A percentile compares a stretch with the other conserved stretches of the same genome.
Evolutionary conservation across 108 stramenopile species (phyloP).

Genomic region (Phaeodactylum tricornutum): DNA sequence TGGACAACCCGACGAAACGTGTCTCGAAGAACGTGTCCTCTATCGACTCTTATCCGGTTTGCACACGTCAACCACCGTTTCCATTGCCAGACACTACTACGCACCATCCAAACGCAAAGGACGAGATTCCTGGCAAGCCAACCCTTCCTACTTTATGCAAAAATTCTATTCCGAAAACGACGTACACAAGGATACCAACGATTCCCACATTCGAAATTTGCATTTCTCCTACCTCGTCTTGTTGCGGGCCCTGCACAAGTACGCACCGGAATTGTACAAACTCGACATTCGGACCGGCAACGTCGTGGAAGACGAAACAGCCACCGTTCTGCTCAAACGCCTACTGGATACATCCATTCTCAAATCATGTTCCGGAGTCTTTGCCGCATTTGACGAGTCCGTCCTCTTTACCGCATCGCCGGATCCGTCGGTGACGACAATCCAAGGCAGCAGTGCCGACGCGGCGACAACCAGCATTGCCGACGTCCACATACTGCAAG

Average conservation of each 20-base stretch:
- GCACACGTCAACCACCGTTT: slow-evolving; percentile 81
- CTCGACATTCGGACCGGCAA: slow-evolving; percentile 77
- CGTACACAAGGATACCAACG: too few relatives aligned
- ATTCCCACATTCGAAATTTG: slow-evolving; percentile 84
- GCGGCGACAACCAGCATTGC: not conserved
- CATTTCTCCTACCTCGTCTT: slow-evolving; percentile 92
- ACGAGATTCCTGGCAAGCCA: slow-evolving; percentile 64
- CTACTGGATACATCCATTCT: slow-evolving; percentile 73
- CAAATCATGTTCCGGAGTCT: slow-evolving; percentile 62
- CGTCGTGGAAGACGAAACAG: slow-evolving; percentile 70
- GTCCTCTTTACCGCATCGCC: slow-evolving; percentile 72
- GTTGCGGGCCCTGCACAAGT: slow-evolving; percentile 79
- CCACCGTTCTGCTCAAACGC: slow-evolving; percentile 49
- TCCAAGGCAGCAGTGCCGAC: not conserved
- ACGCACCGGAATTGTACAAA: slow-evolving; percentile 54
- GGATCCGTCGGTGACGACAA: too few relatives aligned
- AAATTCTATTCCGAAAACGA: slow-evolving; percentile 76
- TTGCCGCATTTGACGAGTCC: slow-evolving; percentile 90
- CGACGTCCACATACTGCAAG: slow-evolving; percentile 42
- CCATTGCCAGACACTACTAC: slow-evolving; percentile 86
- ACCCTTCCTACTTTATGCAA: slow-evolving; percentile 77
- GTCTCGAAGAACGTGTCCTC: slow-evolving; percentile 89
- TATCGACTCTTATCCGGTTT: slow-evolving; percentile 80
- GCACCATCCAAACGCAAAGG: slow-evolving; percentile 77
- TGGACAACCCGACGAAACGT: slow-evolving; percentile 32